A percentile compares a stretch with the other conserved stretches of the same genome.
Conservation (phyloP, 2,329 filamentous ascomycete genomes). For the Fusarium guadeloupense region DNA sequence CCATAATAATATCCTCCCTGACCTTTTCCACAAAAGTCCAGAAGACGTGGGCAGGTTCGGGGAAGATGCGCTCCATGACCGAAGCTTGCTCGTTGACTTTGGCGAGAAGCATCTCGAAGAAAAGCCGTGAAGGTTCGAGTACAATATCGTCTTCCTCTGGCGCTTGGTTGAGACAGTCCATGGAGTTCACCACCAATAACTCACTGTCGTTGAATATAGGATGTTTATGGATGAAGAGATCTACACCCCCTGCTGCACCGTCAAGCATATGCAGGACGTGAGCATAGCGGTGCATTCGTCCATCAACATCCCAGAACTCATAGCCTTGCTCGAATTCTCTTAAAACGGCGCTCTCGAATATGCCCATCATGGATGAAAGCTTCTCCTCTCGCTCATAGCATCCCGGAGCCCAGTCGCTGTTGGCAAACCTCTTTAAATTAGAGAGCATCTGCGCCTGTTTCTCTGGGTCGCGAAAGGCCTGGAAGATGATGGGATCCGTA, state of each 20-base stretch:
- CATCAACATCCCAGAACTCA: conserved; percentile 86
- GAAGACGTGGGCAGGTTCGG: conserved; percentile 74
- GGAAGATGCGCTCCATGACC: conserved; percentile 85
- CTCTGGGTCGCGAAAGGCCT: conserved; percentile 86
- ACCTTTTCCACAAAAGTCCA: conserved; percentile 83
- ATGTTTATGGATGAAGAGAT: conserved; percentile 90
- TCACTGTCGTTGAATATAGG: conserved; percentile 80
- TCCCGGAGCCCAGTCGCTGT: conserved; percentile 81
- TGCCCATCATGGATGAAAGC: conserved; percentile 75
- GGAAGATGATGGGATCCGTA: conserved; percentile 85
- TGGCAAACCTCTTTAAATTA: conserved; percentile 80
- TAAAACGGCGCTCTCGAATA: conserved; percentile 91
- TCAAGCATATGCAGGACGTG: conserved; percentile 85
- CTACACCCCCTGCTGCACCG: conserved; percentile 79
- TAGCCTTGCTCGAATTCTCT: conserved; percentile 94
- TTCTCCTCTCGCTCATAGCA: conserved; percentile 76
- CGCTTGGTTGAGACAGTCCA: conserved; percentile 81
- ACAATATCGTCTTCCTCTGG: conserved; percentile 73
- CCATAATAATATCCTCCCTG: conserved; percentile 83
- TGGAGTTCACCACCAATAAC: conserved; percentile 71
- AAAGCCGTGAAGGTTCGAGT: conserved; percentile 80
- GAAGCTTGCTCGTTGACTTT: conserved; percentile 84
- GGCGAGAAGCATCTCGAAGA: conserved; percentile 78
- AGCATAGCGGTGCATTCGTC: conserved; percentile 88
- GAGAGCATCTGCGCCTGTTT: conserved; percentile 89